Evolutionary conservation across 1,284 basidiomycete genomes (phyloP).

Genomic region (Boletus holoroseus): DNA sequence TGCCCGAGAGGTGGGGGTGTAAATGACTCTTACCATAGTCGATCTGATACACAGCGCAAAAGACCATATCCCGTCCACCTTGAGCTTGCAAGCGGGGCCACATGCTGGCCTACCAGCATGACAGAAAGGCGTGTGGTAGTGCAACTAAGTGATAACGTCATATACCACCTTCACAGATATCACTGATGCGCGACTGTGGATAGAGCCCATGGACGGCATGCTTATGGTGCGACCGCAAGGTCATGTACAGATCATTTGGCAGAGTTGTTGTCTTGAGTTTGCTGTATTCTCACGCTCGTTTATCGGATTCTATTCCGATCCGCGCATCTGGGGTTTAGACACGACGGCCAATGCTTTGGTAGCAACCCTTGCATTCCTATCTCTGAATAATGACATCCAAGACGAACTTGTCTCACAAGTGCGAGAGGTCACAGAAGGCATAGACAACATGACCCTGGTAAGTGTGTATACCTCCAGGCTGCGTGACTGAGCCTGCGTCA

Average conservation of each 20-base stretch:
- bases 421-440: constrained; percentile 34
- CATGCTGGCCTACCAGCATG: too few species aligned
- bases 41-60: constrained; percentile 56
- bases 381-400: constrained; percentile 42
- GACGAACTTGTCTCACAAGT: constrained; percentile 45
- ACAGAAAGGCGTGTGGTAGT: too few species aligned
- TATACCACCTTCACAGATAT: too few species aligned
- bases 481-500: too few species aligned
- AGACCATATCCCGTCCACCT: constrained; percentile 38
- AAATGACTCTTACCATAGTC: constrained; percentile 39
- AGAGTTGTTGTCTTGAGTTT: too few species aligned
- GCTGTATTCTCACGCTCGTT: too few species aligned
- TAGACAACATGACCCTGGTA: constrained; percentile 40
- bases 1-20: constrained; percentile 28
- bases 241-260: too few species aligned
- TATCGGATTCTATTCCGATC: background rate
- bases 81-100: too few species aligned
- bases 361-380: constrained; percentile 37
- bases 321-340: constrained; percentile 31
- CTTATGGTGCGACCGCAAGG: too few species aligned
- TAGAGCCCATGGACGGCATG: too few species aligned
- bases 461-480: constrained; percentile 6
- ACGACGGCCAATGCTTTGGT: constrained; percentile 47
- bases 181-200: too few species aligned
- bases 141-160: too few species aligned